A percentile compares a stretch with the other conserved stretches of the same genome.
Conservation (phyloP, 352 stramenopile species). For the Phytophthora hibernalis region DNA sequence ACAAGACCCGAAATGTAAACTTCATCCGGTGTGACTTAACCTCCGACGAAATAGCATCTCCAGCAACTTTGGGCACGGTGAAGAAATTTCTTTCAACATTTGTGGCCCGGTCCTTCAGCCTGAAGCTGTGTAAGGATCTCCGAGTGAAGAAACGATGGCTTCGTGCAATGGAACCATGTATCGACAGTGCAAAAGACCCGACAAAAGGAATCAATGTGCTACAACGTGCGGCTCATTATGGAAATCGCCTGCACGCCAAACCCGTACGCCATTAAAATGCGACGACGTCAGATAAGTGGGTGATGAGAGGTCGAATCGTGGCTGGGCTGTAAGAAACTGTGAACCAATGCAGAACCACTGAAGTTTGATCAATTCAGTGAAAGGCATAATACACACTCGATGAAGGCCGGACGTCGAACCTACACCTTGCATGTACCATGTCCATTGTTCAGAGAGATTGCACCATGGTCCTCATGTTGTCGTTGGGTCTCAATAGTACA, state of each 20-base stretch:
- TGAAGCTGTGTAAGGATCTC: background rate
- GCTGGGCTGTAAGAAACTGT: conserved; percentile 30
- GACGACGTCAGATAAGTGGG: conserved; percentile 21
- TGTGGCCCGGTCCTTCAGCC: conserved; percentile 3
- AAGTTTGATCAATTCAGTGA: background rate
- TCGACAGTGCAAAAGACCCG: conserved; percentile 7
- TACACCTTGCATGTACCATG: background rate
- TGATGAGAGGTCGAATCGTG: conserved; percentile 20
- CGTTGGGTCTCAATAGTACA: background rate
- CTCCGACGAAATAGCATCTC: background rate
- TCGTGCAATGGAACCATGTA: conserved; percentile 10
- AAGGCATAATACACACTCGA: too few relatives aligned
- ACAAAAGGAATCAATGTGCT: conserved; percentile 29
- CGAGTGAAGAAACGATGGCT: conserved; percentile 8
- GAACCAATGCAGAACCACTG: conserved; percentile 20
- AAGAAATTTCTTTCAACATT: background rate
- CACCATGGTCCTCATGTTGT: background rate
- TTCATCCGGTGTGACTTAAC: conserved; percentile 13
- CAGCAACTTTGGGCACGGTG: background rate
- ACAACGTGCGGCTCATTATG: conserved; percentile 33
- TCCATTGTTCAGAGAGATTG: background rate
- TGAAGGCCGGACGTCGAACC: background rate
- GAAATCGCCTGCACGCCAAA: conserved; percentile 27
- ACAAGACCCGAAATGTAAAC: background rate
- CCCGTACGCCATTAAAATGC: conserved; percentile 27